Conservation (phyloP, 768 basidiomycete genomes). For the Thelephora aurantiotincta region DNA sequence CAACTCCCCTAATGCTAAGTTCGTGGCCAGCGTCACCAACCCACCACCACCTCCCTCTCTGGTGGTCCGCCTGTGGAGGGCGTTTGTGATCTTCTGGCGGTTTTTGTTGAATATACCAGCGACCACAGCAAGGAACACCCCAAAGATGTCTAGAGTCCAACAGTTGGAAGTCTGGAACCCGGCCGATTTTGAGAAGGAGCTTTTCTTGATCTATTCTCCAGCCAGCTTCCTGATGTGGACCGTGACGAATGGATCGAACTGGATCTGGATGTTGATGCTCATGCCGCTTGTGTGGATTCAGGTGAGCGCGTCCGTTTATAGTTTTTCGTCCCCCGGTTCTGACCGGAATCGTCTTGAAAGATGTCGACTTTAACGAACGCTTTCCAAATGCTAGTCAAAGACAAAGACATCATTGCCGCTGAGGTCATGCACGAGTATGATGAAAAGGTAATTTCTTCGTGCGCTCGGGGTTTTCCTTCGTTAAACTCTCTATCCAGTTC, state of each 20-base stretch:
- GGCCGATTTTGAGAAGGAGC: conserved; percentile 48
- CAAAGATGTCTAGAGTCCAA: conserved; percentile 37
- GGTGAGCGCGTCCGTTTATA: conserved; percentile 23
- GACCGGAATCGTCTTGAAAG: conserved; percentile 18
- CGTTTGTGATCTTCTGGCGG: conserved; percentile 42
- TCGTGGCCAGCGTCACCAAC: conserved; percentile 28
- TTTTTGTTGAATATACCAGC: conserved; percentile 44
- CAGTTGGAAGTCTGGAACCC: conserved; percentile 73
- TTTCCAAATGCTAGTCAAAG: conserved; percentile 57
- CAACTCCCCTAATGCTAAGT: conserved; percentile 54
- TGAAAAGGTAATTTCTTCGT: conserved; percentile 32
- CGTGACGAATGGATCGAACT: conserved; percentile 54
- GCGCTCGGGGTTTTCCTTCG: neutral
- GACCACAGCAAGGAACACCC: conserved; percentile 19
- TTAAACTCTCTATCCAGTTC: conserved; percentile 33
- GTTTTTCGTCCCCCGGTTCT: neutral
- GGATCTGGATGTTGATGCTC: conserved; percentile 55
- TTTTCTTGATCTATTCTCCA: conserved; percentile 72
- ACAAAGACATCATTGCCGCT: conserved; percentile 57
- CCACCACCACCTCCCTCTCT: conserved; percentile 4
- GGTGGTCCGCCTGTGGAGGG: conserved; percentile 27
- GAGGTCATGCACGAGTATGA: conserved; percentile 84
- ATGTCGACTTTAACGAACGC: conserved; percentile 33
- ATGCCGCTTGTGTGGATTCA: conserved; percentile 57
- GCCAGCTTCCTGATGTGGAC: conserved; percentile 65